These are phyloP conservation scores for Serendipita vermifera DNA, from an alignment of 768 basidiomycete genomes.

Conservation along the genomic window DNA sequence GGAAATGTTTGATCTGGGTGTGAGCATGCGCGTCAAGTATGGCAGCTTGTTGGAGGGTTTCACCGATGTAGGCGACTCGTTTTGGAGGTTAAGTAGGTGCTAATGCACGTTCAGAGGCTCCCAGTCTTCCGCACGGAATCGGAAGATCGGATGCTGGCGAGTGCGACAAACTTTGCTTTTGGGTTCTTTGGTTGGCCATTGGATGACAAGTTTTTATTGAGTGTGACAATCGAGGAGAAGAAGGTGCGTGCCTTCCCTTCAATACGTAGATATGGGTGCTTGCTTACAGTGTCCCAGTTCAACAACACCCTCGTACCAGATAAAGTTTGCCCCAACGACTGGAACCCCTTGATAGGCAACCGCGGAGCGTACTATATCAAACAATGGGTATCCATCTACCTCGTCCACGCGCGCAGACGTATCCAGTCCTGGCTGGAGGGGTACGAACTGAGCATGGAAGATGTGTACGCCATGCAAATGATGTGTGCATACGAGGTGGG, in stretches of 20 bases:
- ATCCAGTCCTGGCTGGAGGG: constrained; percentile 48
- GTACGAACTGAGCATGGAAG: constrained; percentile 48
- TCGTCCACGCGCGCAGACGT: constrained; percentile 49
- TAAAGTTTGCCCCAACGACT: constrained; percentile 62
- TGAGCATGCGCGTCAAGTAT: constrained; percentile 37
- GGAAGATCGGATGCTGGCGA: constrained; percentile 41
- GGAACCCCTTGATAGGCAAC: constrained; percentile 32
- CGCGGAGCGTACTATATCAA: constrained; percentile 46
- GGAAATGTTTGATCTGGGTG: constrained; percentile 31
- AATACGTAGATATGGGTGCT: no score
- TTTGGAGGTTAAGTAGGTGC: background rate
- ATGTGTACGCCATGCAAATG: constrained; percentile 62
- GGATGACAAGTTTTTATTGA: constrained; percentile 24
- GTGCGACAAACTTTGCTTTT: constrained; percentile 39
- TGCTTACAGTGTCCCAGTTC: constrained; percentile 32
- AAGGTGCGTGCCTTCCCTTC: constrained; percentile 14
- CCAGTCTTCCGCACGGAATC: constrained; percentile 44
- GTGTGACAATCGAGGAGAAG: constrained; percentile 26
- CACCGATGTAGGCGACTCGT: background rate
- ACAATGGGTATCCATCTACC: constrained; percentile 60
- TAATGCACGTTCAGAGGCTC: constrained; percentile 15
- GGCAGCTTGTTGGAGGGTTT: constrained; percentile 53
- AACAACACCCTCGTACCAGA: constrained; percentile 84
- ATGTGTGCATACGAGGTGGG: constrained; percentile 73
- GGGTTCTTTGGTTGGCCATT: constrained; percentile 40